These are phyloP conservation scores for Barnettozyma californica DNA, from an alignment of 805 yeast genomes.

Conservation along the genomic window DNA sequence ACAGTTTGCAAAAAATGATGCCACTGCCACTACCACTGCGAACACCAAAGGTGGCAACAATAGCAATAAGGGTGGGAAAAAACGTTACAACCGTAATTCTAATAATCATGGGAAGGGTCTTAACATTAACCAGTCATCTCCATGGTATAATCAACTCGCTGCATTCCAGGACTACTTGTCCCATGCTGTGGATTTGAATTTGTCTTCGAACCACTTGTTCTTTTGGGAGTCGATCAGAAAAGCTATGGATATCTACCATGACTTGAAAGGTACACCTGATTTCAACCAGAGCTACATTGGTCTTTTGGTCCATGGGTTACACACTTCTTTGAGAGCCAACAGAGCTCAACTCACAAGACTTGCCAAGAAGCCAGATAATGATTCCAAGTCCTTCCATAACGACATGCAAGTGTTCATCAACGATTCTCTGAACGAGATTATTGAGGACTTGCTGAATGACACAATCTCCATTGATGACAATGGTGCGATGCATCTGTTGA, in stretches of 20 bases:
- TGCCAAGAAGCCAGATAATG: slow-evolving; percentile 56
- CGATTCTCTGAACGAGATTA: slow-evolving; percentile 45
- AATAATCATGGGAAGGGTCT: slow-evolving; percentile 22
- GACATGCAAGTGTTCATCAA: slow-evolving; percentile 47
- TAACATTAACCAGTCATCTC: slow-evolving; percentile 27
- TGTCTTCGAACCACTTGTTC: slow-evolving; percentile 37
- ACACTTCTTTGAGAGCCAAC: slow-evolving; percentile 52
- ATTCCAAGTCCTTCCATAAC: slow-evolving; percentile 49
- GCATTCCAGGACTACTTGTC: slow-evolving; percentile 49
- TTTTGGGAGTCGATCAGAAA: slow-evolving; percentile 50
- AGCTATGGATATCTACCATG: slow-evolving; percentile 46
- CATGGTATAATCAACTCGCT: slow-evolving; percentile 44
- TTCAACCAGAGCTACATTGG: slow-evolving; percentile 42
- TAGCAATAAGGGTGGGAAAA: slow-evolving; percentile 11
- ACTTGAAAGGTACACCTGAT: slow-evolving; percentile 41
- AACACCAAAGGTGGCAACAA: neutral
- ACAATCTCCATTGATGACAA: slow-evolving; percentile 41
- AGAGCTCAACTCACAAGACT: slow-evolving; percentile 49
- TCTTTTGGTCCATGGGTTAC: slow-evolving; percentile 44
- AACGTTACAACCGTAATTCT: slow-evolving; percentile 13
- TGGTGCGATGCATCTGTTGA: slow-evolving; percentile 53
- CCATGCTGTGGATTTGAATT: slow-evolving; percentile 28
- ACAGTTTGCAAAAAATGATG: slow-evolving; percentile 1
- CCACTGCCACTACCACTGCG: neutral
- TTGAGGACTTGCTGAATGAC: slow-evolving; percentile 43